Percentiles rank a stretch among this genome's conserved stretches.
These are phyloP conservation scores for Exophiala sideris DNA, from an alignment of 2,329 filamentous ascomycete genomes.

Conservation along the genomic window DNA sequence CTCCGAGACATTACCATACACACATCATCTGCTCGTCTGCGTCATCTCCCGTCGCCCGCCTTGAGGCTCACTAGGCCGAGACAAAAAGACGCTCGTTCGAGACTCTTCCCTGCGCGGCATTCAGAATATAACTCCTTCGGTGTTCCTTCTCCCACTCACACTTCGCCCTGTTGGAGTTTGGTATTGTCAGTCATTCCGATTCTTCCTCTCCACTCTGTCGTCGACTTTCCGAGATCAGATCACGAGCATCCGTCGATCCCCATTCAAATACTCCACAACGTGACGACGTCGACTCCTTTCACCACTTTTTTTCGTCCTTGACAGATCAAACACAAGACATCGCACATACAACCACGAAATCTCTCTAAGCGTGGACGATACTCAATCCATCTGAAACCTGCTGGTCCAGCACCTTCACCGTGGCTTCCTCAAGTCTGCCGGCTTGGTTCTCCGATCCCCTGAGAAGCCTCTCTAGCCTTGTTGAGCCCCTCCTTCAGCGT, in stretches of 20 bases:
- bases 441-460: constrained; percentile 21
- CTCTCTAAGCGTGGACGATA: background rate
- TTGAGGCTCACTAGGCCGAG: no score
- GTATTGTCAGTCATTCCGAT: no score
- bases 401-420: constrained; percentile 19
- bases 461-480: constrained; percentile 16
- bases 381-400: background rate
- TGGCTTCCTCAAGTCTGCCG: constrained; percentile 26
- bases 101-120: no score
- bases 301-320: constrained; percentile 5
- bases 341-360: constrained; percentile 3
- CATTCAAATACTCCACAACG: constrained; percentile 1
- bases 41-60: no score
- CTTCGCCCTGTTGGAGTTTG: no score
- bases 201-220: no score
- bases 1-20: no score
- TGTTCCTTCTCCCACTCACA: no score
- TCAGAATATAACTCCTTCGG: no score
- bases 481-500: constrained; percentile 12
- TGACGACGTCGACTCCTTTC: background rate
- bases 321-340: background rate
- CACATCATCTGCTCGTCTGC: no score
- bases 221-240: background rate
- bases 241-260: background rate
- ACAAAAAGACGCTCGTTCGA: no score